A percentile compares a stretch with the other conserved stretches of the same genome.
These are phyloP conservation scores for Ploettnerulaceae sp. DNA, from an alignment of 2,329 filamentous ascomycete genomes.

Conservation along the genomic window DNA sequence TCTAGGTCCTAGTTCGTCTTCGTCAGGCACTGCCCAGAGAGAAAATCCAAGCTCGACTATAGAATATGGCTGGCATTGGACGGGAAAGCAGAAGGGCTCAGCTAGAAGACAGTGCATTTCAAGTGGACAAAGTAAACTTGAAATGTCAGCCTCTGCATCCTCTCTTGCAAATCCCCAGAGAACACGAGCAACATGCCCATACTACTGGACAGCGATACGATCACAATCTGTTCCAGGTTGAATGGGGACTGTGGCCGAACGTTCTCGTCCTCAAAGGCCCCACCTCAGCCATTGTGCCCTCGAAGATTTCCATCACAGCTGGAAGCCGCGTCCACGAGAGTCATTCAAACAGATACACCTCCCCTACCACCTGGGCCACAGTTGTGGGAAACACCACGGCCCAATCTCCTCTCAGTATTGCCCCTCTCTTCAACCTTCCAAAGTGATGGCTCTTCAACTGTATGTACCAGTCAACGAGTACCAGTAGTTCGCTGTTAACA, in stretches of 20 bases:
- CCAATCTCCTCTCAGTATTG: neutral
- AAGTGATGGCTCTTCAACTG: neutral
- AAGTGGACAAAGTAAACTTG: neutral
- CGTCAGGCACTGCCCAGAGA: too few species aligned
- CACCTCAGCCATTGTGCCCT: slow-evolving; percentile 2
- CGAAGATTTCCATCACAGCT: neutral
- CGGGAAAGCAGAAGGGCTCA: too few species aligned
- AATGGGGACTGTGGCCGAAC: slow-evolving; percentile 1
- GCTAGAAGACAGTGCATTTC: slow-evolving; percentile 4
- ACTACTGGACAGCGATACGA: slow-evolving; percentile 5
- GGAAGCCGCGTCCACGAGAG: neutral
- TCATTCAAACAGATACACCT: slow-evolving; percentile 4
- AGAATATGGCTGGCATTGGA: too few species aligned
- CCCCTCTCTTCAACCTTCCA: neutral
- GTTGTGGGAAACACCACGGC: neutral
- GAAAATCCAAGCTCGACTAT: too few species aligned
- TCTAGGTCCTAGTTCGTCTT: too few species aligned
- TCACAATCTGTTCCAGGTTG: neutral
- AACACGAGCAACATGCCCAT: neutral
- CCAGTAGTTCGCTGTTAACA: neutral
- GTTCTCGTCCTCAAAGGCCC: slow-evolving; percentile 2
- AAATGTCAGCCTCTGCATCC: slow-evolving; percentile 6
- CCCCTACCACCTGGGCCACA: neutral
- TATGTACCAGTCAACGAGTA: neutral
- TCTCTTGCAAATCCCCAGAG: neutral